Percentiles rank a stretch among this genome's conserved stretches.
phyloP scores from a whole-genome alignment of 441 rosid genomes.

The Jatropha podagrica region DNA sequence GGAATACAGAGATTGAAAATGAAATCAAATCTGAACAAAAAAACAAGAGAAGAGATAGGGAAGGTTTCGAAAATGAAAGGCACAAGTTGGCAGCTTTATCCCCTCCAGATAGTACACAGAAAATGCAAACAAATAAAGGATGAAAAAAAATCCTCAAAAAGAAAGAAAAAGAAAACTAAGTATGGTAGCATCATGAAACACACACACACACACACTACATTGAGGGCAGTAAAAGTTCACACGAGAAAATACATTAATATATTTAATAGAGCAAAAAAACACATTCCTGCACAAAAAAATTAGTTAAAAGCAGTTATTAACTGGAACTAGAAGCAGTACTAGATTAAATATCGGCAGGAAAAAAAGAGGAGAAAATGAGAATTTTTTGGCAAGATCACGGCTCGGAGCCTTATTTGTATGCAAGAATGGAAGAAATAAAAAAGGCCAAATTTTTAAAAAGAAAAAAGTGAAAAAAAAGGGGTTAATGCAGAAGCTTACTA shows the following conservation, averaged over 20 bases:
- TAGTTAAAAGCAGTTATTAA: background rate
- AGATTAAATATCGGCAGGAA: background rate
- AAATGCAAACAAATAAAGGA: background rate
- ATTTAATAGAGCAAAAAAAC: background rate
- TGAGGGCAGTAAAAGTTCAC: background rate
- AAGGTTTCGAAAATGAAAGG: background rate
- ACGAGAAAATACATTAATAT: background rate
- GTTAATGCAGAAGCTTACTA: constrained; percentile 42
- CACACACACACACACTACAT: no score
- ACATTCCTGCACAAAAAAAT: background rate
- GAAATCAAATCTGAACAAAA: background rate
- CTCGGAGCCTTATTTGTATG: background rate
- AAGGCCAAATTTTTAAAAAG: background rate
- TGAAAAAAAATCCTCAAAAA: background rate
- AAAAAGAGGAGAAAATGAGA: background rate
- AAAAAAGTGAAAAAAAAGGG: background rate
- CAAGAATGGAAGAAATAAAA: background rate
- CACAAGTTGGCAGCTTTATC: background rate
- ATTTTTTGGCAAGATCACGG: background rate
- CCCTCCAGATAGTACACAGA: background rate
- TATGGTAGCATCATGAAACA: background rate
- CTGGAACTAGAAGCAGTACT: no score
- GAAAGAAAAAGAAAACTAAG: background rate
- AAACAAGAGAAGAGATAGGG: background rate
- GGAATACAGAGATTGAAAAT: background rate